Conservation (phyloP, 202 grass and related monocot genomes). For the Digitaria exilis region DNA sequence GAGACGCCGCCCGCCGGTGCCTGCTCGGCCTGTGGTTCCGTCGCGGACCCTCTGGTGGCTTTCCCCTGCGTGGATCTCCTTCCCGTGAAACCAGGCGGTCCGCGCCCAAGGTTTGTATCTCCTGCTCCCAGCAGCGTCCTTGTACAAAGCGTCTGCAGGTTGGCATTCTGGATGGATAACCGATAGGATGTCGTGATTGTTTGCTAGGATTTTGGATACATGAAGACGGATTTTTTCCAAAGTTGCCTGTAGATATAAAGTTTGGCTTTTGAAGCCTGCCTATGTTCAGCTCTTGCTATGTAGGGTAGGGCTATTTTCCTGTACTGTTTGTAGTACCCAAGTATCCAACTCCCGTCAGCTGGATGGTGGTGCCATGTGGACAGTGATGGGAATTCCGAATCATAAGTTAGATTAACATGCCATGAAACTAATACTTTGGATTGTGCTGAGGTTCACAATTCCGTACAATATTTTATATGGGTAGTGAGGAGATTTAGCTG, state of each 20-base stretch:
- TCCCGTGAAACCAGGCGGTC: background rate
- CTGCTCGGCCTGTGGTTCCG: background rate
- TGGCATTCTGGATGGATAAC: background rate
- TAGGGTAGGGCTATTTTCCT: background rate
- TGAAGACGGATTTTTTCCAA: background rate
- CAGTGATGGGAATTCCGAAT: background rate
- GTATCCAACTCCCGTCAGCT: background rate
- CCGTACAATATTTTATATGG: background rate
- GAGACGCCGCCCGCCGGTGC: background rate
- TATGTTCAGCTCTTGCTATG: background rate
- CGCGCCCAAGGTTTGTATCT: background rate
- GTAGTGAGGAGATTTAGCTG: background rate
- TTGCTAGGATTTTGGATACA: background rate
- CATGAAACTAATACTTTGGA: background rate
- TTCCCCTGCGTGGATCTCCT: background rate
- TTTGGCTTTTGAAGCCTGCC: background rate
- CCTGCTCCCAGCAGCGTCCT: background rate
- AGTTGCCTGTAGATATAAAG: background rate
- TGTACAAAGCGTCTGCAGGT: background rate
- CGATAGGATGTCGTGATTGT: background rate
- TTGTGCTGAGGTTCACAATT: background rate
- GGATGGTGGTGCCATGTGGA: background rate
- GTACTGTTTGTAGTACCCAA: background rate
- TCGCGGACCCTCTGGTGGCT: background rate
- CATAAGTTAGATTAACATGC: background rate